Conservation (phyloP, 257 asterid species). For the Avicennia marina region DNA sequence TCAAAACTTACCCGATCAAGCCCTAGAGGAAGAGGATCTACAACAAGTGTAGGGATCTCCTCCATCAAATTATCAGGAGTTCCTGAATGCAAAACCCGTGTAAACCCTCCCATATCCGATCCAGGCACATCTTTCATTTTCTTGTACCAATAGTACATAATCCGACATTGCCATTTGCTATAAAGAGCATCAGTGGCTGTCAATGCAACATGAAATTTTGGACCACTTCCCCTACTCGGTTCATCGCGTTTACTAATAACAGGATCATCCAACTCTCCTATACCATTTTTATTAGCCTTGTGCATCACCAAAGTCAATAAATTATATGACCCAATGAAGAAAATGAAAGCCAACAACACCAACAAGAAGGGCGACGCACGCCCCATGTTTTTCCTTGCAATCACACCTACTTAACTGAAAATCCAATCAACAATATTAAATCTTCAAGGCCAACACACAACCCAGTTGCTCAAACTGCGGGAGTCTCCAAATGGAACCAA, state of each 20-base stretch:
- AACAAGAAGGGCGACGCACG: constrained; percentile 65
- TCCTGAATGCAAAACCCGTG: constrained; percentile 92
- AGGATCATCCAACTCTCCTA: constrained; percentile 52
- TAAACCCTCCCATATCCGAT: constrained; percentile 97
- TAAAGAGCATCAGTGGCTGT: constrained; percentile 92
- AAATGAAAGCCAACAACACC: constrained; percentile 66
- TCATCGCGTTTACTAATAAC: constrained; percentile 38
- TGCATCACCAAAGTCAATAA: constrained; percentile 65
- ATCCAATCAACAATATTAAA: neutral
- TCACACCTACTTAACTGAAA: constrained; percentile 32
- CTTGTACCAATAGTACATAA: constrained; percentile 98
- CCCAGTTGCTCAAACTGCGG: no score
- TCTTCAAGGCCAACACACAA: neutral
- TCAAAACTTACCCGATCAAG: constrained; percentile 76
- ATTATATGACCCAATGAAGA: constrained; percentile 79
- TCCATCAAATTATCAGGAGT: constrained; percentile 85
- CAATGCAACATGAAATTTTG: constrained; percentile 74
- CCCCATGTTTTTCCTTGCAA: constrained; percentile 52
- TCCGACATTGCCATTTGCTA: constrained; percentile 95
- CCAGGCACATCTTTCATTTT: constrained; percentile 66
- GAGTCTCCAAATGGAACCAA: neutral
- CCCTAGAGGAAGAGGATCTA: constrained; percentile 92
- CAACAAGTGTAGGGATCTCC: constrained; percentile 85
- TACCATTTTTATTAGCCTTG: constrained; percentile 25
- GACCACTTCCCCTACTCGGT: constrained; percentile 27